A percentile compares a stretch with the other conserved stretches of the same genome.
Evolutionary conservation across 768 basidiomycete species (phyloP).

Genomic region (Leccinum subgranulosum): DNA sequence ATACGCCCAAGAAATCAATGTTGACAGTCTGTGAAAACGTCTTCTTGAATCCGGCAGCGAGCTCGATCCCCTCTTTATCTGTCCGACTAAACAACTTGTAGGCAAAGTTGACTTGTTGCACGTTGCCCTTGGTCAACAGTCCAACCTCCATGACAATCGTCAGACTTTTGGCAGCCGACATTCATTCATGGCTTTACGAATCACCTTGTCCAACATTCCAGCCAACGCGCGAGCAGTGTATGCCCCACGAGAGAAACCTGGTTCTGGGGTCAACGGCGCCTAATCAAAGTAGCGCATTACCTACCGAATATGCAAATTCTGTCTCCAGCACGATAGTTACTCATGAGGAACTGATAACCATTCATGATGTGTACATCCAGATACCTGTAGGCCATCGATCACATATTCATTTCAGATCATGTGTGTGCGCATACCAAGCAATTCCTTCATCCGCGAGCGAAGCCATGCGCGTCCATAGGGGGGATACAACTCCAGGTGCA

Average conservation of each 20-base stretch:
- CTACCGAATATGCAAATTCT: conserved; percentile 73
- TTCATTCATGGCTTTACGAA: not conserved
- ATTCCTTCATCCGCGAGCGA: conserved; percentile 64
- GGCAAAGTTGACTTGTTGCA: conserved; percentile 69
- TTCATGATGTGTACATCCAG: conserved; percentile 68
- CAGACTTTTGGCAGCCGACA: not conserved
- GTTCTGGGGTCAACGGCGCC: conserved; percentile 9
- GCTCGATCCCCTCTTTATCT: conserved; percentile 39
- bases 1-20: conserved; percentile 80
- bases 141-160: conserved; percentile 49
- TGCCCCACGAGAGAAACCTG: conserved; percentile 75
- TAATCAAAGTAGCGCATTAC: not conserved
- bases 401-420: not conserved
- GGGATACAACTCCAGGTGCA: conserved; percentile 64
- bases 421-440: conserved; percentile 53
- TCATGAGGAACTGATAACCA: conserved; percentile 78
- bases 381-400: conserved; percentile 44
- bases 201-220: conserved; percentile 69
- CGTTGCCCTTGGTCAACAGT: conserved; percentile 63
- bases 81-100: conserved; percentile 65
- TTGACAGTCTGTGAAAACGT: conserved; percentile 66
- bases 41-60: conserved; percentile 67
- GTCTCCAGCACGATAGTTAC: conserved; percentile 70
- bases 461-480: conserved; percentile 55
- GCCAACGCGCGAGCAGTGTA: conserved; percentile 71